Percentiles rank a stretch among this genome's conserved stretches.
phyloP scores from a whole-genome alignment of 768 basidiomycete genomes.

The Tulasnella sp. region DNA sequence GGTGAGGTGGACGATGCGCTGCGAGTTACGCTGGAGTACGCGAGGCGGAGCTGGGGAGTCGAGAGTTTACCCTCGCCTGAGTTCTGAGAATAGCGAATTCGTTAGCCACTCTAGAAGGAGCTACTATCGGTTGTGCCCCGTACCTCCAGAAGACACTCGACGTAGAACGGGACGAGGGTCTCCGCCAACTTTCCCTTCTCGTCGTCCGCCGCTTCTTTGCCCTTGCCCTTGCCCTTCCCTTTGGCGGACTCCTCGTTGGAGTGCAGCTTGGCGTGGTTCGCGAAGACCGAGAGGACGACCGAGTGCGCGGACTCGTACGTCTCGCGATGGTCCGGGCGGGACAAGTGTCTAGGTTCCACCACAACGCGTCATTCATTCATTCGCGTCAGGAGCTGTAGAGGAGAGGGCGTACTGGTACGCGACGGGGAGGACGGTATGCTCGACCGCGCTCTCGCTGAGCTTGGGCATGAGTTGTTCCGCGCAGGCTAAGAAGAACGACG shows the following conservation, averaged over 20 bases:
- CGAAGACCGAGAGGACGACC: slow-evolving; percentile 63
- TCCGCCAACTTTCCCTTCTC: slow-evolving; percentile 27
- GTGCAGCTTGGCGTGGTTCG: slow-evolving; percentile 40
- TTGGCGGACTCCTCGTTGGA: not conserved
- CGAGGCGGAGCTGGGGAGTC: slow-evolving; percentile 55
- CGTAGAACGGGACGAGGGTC: slow-evolving; percentile 63
- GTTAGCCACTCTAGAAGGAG: not conserved
- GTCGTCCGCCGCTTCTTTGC: slow-evolving; percentile 23
- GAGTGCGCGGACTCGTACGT: slow-evolving; percentile 85
- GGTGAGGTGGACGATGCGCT: slow-evolving; percentile 39
- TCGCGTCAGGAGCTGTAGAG: not conserved
- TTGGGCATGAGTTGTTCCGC: slow-evolving; percentile 68
- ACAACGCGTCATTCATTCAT: not conserved
- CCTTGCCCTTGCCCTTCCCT: slow-evolving; percentile 13
- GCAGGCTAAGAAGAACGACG: slow-evolving; percentile 56
- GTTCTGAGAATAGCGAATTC: slow-evolving; percentile 37
- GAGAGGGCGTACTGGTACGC: slow-evolving; percentile 47
- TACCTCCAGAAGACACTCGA: slow-evolving; percentile 58
- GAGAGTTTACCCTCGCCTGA: slow-evolving; percentile 49
- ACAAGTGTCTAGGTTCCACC: slow-evolving; percentile 52
- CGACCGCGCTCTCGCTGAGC: slow-evolving; percentile 42
- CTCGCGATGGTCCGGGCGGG: slow-evolving; percentile 47
- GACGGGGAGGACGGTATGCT: slow-evolving; percentile 44
- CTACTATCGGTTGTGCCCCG: not conserved
- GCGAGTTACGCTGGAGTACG: slow-evolving; percentile 59